Base-by-base conservation (phyloP, 768 basidiomycete genomes). In the Coprinellus aureogranulatus region DNA sequence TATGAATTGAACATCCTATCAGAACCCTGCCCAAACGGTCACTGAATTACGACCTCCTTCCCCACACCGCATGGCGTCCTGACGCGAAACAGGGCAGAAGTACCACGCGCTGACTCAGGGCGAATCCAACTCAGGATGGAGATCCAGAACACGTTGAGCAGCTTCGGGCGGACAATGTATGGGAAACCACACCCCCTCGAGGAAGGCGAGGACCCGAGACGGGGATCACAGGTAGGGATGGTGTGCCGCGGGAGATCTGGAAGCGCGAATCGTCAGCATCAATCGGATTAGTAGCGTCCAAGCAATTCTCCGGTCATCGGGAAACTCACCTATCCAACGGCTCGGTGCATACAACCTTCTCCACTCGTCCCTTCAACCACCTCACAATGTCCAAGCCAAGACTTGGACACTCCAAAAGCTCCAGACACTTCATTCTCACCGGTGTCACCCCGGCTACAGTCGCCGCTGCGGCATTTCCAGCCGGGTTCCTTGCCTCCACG, bases 401-500 rank as follows among this genome's bases (percentile, higher is more conserved):
- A 58, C 74, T 77, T 42, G 82, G 75, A 69, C 88, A 90, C 57
- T 89, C 87, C 63, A 83, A 72, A 75, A 90, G 61, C 70, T 90
- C 88, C 34, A 92, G 65, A 51, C 74, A 72, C 62, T 75, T 77
- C 61, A 91, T 68, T 64, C 81, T 77, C 59, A 72, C 72, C 0
- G 86, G 86, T 9, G 75, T 71, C n/a, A 79, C 79, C 0, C 80
- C 81, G 26, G 73, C 75, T 45, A 75, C 76, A 16, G 57, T 50
- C 47, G 61, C 61, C 34, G 74, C 70, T n/a, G 64, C 42, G 12
- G 64, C 67, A 25, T 66, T 70, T 45, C 70, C 66, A 50, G 76
- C 77, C 0, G 90, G 89, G 65, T 91, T 91, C 52, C 89, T 76
- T 55, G 81, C 80, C 47, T 90, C 87, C 22, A 92, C 79, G 72